Conservation (phyloP, 148 eudicot genomes). For the Fallopia convolvulus region DNA sequence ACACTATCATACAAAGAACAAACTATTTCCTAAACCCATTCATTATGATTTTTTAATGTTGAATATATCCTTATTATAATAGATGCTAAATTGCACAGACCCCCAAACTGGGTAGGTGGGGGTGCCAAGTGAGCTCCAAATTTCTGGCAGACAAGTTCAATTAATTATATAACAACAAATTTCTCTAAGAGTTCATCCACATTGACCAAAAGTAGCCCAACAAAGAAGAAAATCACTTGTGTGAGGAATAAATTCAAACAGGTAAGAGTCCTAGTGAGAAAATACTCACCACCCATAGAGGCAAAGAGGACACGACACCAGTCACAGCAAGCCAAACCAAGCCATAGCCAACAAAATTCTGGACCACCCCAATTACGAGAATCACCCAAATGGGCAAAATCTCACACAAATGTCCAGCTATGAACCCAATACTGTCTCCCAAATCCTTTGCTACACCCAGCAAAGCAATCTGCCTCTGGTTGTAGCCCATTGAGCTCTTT, state of each 20-base stretch:
- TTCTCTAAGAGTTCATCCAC: neutral
- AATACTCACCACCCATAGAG: conserved; percentile 52
- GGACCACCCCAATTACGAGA: conserved; percentile 39
- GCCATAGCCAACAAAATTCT: conserved; percentile 50
- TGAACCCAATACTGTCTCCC: conserved; percentile 47
- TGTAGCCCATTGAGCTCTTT: conserved; percentile 42
- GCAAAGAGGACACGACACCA: conserved; percentile 28
- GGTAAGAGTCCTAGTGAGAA: neutral
- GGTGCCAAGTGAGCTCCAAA: neutral
- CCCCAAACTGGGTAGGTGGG: neutral
- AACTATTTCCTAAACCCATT: neutral
- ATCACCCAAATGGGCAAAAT: conserved; percentile 43
- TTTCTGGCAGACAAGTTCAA: neutral
- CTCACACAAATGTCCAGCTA: conserved; percentile 42
- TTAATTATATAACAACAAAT: neutral
- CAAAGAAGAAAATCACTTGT: neutral
- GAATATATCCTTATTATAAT: neutral
- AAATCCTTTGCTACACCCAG: conserved; percentile 59
- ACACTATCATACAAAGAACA: neutral
- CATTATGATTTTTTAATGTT: neutral
- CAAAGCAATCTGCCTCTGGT: conserved; percentile 43
- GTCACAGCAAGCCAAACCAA: conserved; percentile 46
- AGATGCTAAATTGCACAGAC: neutral
- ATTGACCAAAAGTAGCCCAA: neutral
- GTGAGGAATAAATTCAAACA: neutral